These are phyloP conservation scores for Pythium rhizo-oryzae DNA, from an alignment of 352 stramenopile species.

Conservation along the genomic window DNA sequence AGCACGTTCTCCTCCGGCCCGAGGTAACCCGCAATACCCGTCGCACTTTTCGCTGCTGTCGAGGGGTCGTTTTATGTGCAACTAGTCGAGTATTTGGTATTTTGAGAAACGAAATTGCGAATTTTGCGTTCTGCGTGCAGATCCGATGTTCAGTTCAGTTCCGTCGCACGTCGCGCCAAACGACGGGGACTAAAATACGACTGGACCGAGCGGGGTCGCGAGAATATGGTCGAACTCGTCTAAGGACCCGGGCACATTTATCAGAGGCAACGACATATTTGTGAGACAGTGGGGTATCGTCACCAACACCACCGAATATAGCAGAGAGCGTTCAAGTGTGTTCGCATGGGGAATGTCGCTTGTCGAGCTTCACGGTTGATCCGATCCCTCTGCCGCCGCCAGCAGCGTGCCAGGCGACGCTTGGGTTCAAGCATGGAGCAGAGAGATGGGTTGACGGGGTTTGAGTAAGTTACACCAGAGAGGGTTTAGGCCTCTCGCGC, in stretches of 20 bases:
- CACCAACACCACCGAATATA: too few species aligned
- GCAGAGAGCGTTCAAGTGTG: too few species aligned
- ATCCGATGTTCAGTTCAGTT: not conserved
- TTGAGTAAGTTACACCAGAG: slow-evolving; percentile 3
- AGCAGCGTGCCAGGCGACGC: not conserved
- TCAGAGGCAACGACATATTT: not conserved
- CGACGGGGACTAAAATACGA: not conserved
- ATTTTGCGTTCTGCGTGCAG: not conserved
- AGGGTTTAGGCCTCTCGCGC: slow-evolving; percentile 1
- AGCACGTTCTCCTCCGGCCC: too few species aligned
- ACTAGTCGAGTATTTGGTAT: not conserved
- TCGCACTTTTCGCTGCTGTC: not conserved
- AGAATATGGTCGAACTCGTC: not conserved
- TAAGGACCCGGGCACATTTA: not conserved
- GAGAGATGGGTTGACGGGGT: slow-evolving; percentile 16
- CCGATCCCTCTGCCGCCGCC: not conserved
- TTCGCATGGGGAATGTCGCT: too few species aligned
- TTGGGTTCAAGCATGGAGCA: not conserved
- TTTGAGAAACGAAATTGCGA: not conserved
- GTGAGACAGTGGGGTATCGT: not conserved
- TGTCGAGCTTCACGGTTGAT: too few species aligned
- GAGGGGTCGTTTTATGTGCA: slow-evolving; percentile 7
- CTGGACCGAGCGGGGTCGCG: not conserved
- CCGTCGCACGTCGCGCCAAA: not conserved
- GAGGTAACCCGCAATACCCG: too few species aligned